A percentile compares a stretch with the other conserved stretches of the same genome.
phyloP scores from a whole-genome alignment of 202 grass and related monocot species.

The Sporobolus alterniflorus region DNA sequence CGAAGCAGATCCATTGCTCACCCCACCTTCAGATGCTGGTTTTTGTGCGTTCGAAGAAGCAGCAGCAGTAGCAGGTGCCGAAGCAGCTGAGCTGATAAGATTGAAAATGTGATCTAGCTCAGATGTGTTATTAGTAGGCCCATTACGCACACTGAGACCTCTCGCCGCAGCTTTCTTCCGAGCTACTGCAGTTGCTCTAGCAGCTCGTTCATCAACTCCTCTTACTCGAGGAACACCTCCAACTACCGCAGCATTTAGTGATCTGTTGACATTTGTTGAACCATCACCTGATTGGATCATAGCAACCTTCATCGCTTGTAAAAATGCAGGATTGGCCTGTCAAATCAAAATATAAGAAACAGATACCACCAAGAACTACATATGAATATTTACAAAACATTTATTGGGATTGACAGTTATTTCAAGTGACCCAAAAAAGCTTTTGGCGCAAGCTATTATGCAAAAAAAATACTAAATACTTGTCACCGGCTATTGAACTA shows the following conservation, averaged over 20 bases:
- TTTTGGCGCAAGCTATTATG: neutral
- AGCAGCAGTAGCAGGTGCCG: constrained; percentile 3
- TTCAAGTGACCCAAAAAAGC: neutral
- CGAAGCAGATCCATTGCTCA: constrained; percentile 33
- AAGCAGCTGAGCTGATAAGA: constrained; percentile 60
- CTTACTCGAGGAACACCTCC: constrained; percentile 66
- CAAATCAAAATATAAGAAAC: constrained; percentile 24
- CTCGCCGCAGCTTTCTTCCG: constrained; percentile 87
- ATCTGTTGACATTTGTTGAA: constrained; percentile 52
- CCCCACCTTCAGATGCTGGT: constrained; percentile 17
- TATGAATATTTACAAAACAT: neutral
- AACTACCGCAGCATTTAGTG: constrained; percentile 62
- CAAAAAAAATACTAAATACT: too few species aligned
- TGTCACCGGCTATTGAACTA: too few species aligned
- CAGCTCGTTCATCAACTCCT: constrained; percentile 80
- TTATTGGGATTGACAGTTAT: neutral
- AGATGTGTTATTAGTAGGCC: constrained; percentile 34
- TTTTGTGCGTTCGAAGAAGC: constrained; percentile 26
- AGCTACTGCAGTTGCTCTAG: constrained; percentile 71
- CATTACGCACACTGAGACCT: constrained; percentile 74
- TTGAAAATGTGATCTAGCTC: constrained; percentile 73
- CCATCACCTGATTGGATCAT: constrained; percentile 60
- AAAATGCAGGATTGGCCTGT: constrained; percentile 77
- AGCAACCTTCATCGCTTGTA: constrained; percentile 85
- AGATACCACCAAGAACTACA: neutral